These are phyloP conservation scores for Vaccinium corymbosum DNA, from an alignment of 148 eudicot species.

Conservation along the genomic window DNA sequence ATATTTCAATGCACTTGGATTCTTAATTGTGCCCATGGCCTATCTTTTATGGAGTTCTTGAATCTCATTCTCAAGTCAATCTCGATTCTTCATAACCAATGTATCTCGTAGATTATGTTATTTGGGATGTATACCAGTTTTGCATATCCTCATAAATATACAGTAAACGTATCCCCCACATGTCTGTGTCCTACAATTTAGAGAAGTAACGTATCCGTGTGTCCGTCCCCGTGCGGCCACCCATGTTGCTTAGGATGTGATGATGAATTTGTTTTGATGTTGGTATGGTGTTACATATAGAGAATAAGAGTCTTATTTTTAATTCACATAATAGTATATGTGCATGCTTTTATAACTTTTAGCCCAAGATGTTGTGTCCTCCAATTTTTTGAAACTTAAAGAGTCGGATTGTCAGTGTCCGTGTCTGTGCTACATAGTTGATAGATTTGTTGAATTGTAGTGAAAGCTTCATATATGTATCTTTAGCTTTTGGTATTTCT, in stretches of 20 bases:
- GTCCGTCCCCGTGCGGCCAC: background rate
- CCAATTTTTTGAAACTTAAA: background rate
- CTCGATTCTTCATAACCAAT: background rate
- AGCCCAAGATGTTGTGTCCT: background rate
- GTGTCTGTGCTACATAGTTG: background rate
- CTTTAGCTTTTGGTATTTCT: background rate
- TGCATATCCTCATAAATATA: too few relatives aligned
- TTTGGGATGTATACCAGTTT: background rate
- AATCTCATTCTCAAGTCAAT: background rate
- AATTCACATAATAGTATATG: background rate
- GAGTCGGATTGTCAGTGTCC: background rate
- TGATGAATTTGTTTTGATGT: background rate
- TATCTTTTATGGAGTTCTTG: background rate
- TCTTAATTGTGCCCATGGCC: background rate
- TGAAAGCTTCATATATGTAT: background rate
- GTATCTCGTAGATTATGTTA: background rate
- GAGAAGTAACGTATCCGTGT: background rate
- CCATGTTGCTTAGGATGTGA: background rate
- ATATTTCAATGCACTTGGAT: background rate
- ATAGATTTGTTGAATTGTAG: background rate
- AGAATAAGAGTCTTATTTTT: background rate
- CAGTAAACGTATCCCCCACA: background rate
- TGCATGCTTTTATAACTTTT: background rate
- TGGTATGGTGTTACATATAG: background rate
- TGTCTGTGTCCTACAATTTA: background rate